Evolutionary conservation across 176 grass and related monocot species (phyloP), one percentile per base, ranked within the genome.

Genomic region (Cocos nucifera): DNA sequence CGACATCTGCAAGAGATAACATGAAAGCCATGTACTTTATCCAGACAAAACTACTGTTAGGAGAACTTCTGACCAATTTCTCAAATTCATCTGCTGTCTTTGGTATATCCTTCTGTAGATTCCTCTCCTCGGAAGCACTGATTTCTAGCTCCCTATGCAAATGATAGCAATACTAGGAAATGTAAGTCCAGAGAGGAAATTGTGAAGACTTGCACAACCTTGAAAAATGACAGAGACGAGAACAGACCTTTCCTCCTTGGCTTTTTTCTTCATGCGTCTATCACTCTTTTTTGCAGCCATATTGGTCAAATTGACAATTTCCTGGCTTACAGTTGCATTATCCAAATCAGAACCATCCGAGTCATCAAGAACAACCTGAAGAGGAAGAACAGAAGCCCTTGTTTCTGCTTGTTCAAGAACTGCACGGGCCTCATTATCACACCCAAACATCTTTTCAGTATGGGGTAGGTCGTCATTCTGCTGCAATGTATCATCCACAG

Each of bases 21-120:
- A 88, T 83, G 69, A 75, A 78, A 4, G 73, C 87, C 87, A 91
- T 92, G 73, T 97, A 97, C 12, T 88, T 97, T 79, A 97, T 92
- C 87, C 93, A 92, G 17, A 97, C 74, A 39, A 80, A 91, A 63
- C 93, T 88, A 84, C 87, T 92, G 54, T 92, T 97, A 17, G 84
- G 93, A 4, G 93, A 97, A 49, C 63, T 88, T 75, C 87, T 85
- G n/a, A 92, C 81, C 73, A 91, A 67, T 83, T 88, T 88, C 80
- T 97, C 93, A 9, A 85, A 97, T 70, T 97, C 93, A 81, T 97
- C 93, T 53, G 77, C 76, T 63, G 69, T 97, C 71, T 50, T 79
- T 4, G 84, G 93, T 66, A 64, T 73, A 77, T 88, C 87, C 66
- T 82, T 82, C 62, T 88, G 77, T 53, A 88, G 82, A 63, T 65